These are phyloP conservation scores for Geum urbanum DNA, from an alignment of 306 rosid genomes.

Conservation along the genomic window DNA sequence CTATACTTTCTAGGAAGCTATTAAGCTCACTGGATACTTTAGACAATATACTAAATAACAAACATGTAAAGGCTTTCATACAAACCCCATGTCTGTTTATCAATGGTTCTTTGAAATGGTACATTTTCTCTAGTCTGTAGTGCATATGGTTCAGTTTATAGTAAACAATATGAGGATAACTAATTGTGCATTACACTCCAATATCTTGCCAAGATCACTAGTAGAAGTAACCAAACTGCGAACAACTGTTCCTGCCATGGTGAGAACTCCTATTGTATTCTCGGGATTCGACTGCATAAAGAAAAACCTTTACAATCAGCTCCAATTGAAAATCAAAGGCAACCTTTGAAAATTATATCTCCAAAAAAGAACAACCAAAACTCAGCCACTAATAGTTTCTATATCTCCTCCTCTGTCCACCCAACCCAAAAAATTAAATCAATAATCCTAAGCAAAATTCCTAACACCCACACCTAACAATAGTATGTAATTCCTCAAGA, in stretches of 20 bases:
- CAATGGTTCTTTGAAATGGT: too few species aligned
- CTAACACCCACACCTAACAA: background rate
- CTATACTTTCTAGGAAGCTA: background rate
- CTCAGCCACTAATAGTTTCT: background rate
- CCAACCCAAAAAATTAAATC: too few species aligned
- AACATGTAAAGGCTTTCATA: background rate
- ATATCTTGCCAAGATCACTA: conserved; percentile 84
- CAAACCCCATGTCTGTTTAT: background rate
- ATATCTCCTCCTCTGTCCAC: background rate
- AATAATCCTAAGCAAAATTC: background rate
- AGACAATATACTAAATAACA: background rate
- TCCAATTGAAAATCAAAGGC: background rate
- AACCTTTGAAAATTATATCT: background rate
- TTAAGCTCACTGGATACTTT: background rate
- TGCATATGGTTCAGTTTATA: background rate
- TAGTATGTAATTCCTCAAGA: background rate
- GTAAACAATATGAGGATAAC: conserved; percentile 16
- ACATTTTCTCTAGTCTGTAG: background rate
- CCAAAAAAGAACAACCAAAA: background rate
- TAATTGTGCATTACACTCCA: conserved; percentile 90
- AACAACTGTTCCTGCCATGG: conserved; percentile 91
- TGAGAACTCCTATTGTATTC: conserved; percentile 87
- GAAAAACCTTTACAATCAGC: conserved; percentile 18
- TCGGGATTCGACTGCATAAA: conserved; percentile 76
- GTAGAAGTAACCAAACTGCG: conserved; percentile 90